Conservation (phyloP, 2,329 filamentous ascomycete genomes). For the Laburnicola sp. region DNA sequence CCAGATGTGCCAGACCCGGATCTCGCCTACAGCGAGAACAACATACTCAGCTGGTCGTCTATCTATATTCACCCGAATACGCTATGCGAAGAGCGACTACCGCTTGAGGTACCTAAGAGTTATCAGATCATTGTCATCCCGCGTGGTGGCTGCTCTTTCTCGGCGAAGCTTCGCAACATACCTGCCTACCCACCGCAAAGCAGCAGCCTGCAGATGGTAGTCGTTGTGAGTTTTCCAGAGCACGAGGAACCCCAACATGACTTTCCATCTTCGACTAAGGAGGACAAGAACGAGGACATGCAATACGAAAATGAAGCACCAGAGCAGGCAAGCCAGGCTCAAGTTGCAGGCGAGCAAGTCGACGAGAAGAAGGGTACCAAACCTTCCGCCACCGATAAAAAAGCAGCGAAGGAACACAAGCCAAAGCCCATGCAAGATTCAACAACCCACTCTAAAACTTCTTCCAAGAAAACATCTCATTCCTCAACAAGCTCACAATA, state of each 20-base stretch:
- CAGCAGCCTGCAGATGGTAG: slow-evolving; percentile 73
- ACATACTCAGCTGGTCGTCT: slow-evolving; percentile 67
- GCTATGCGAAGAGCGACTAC: slow-evolving; percentile 64
- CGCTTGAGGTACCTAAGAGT: slow-evolving; percentile 54
- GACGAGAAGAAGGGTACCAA: not conserved
- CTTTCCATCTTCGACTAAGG: slow-evolving; percentile 23
- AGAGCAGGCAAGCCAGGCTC: too few species aligned
- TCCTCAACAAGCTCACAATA: not conserved
- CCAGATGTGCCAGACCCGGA: slow-evolving; percentile 58
- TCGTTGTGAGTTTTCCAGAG: slow-evolving; percentile 70
- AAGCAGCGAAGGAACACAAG: slow-evolving; percentile 22
- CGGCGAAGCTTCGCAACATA: slow-evolving; percentile 80
- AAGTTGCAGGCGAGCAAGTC: not conserved
- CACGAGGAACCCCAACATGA: slow-evolving; percentile 34
- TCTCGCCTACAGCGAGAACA: slow-evolving; percentile 31
- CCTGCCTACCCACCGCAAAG: slow-evolving; percentile 69
- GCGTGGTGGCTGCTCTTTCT: slow-evolving; percentile 83
- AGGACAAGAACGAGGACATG: slow-evolving; percentile 5
- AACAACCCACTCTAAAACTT: slow-evolving; percentile 6
- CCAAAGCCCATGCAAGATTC: not conserved
- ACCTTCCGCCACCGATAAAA: slow-evolving; percentile 3
- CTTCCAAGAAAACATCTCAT: slow-evolving; percentile 31
- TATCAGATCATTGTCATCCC: slow-evolving; percentile 81
- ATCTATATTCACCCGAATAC: slow-evolving; percentile 70
- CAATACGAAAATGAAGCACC: too few species aligned